Base-by-base conservation (phyloP, 176 grass and related monocot genomes). In the Triticum turgidum region DNA sequence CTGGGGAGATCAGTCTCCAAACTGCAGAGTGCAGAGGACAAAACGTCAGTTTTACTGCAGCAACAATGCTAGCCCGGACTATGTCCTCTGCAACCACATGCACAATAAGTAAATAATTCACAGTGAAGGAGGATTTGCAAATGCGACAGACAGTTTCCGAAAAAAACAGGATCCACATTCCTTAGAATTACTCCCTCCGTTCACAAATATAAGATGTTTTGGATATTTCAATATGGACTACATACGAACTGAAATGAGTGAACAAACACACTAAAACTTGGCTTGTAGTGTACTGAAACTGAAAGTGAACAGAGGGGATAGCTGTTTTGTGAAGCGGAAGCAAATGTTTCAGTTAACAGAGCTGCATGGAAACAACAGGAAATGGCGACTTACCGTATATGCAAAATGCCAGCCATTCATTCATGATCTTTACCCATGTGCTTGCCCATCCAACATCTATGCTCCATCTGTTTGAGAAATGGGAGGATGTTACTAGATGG, bases 361-460 rank as follows among this genome's bases (percentile, higher is more conserved):
- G 42, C 6, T 51, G 35, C 29, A 64, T 39, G 11, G 5, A 62
- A 24, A 44, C 65, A 58, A 34, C 32, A 65, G 1, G 42, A 75
- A 37, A 58, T 44, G 25, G 6, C 3, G 10, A 81, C 93, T 94
- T 91, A 94, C 96, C 84, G 7, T 96, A 98, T 37, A 96, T 91
- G 87, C 85, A 92, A 56, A 87, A 90, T 24, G 97, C 92, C 39
- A 98, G 77, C 92, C 85, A 98, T 95, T 96, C 88, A 37, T 91
- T 96, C 49, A 92, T 88, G 83, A 96, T 92, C 67, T 98, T 98
- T 30, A 98, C 85, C 90, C 94, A 98, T 77, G 94, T 94, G 76
- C 97, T 98, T 34, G 82, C 89, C 97, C 94, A 96, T 32, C 94
- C 97, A 78, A 94, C 87, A 89, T 98, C 94, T 85, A 96, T 96